Evolutionary conservation across 495 filamentous ascomycete species (phyloP).

Genomic region (Penicillium coffeae): DNA sequence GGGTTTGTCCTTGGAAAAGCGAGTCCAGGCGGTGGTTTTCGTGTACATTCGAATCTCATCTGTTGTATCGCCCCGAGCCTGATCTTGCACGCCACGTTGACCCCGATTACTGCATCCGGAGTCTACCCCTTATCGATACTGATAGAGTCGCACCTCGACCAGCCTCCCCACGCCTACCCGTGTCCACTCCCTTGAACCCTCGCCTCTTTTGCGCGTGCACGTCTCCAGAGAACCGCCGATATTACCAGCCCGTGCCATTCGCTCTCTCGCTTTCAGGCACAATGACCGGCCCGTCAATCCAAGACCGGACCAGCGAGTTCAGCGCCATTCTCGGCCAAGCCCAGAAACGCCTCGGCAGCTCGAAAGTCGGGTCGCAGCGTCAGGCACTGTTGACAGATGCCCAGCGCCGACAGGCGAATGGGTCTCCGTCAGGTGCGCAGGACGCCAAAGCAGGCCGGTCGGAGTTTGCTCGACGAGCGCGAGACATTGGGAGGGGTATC

Average conservation of each 20-base stretch:
- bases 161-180: neutral
- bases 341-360: slow-evolving; percentile 65
- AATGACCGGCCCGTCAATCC: slow-evolving; percentile 72
- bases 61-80: neutral
- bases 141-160: slow-evolving; percentile 4
- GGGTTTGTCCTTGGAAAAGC: neutral
- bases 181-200: slow-evolving; percentile 1
- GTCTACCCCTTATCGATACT: slow-evolving; percentile 21
- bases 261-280: slow-evolving; percentile 6
- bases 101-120: neutral
- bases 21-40: neutral
- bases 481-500: slow-evolving; percentile 87
- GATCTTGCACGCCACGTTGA: slow-evolving; percentile 17
- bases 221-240: slow-evolving; percentile 2
- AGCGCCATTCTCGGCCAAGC: slow-evolving; percentile 80
- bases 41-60: neutral
- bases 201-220: slow-evolving; percentile 2
- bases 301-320: slow-evolving; percentile 95
- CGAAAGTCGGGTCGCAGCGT: slow-evolving; percentile 70
- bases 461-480: slow-evolving; percentile 87
- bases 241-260: neutral
- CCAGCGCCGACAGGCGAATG: slow-evolving; percentile 67
- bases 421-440: slow-evolving; percentile 46
- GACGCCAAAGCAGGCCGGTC: slow-evolving; percentile 49
- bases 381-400: slow-evolving; percentile 75